phyloP scores from a whole-genome alignment of 805 yeast species.

The Candida ponderosae region DNA sequence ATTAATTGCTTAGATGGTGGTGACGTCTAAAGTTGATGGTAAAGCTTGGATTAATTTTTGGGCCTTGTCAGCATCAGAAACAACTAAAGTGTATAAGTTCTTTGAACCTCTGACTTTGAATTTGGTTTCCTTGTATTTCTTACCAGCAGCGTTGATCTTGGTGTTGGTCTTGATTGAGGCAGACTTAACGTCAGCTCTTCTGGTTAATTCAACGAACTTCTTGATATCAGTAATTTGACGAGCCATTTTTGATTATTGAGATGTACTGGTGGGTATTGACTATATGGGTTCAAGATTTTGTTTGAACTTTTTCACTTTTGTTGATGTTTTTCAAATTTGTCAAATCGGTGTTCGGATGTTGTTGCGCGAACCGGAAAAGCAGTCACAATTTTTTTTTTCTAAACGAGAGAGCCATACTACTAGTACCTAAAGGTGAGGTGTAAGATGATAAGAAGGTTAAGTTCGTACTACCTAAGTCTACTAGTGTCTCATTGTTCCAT shows the following conservation, averaged over 20 bases:
- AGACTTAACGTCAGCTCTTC: constrained; percentile 89
- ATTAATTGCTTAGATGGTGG: constrained; percentile 30
- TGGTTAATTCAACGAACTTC: constrained; percentile 92
- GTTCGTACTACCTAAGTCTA: no score
- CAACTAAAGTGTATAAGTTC: constrained; percentile 90
- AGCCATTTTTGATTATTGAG: constrained; percentile 22
- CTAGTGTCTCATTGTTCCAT: no score
- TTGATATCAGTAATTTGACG: constrained; percentile 93
- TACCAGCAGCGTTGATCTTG: constrained; percentile 74
- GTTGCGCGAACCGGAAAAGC: neutral
- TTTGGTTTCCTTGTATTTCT: constrained; percentile 88
- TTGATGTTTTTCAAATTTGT: constrained; percentile 2
- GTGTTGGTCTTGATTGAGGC: constrained; percentile 94
- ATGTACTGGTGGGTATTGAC: no score
- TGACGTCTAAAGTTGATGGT: constrained; percentile 86
- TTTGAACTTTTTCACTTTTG: neutral
- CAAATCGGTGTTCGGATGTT: constrained; percentile 7
- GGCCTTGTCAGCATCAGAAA: constrained; percentile 94
- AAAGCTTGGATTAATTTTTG: constrained; percentile 95
- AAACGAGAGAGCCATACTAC: no score
- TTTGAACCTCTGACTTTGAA: constrained; percentile 98
- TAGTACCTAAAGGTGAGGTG: no score
- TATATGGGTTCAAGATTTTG: no score
- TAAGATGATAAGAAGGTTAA: no score
- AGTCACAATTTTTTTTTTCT: constrained; percentile 5